Evolutionary conservation across 768 basidiomycete species (phyloP).

Genomic region (Porphyrellus cyaneotinctus): DNA sequence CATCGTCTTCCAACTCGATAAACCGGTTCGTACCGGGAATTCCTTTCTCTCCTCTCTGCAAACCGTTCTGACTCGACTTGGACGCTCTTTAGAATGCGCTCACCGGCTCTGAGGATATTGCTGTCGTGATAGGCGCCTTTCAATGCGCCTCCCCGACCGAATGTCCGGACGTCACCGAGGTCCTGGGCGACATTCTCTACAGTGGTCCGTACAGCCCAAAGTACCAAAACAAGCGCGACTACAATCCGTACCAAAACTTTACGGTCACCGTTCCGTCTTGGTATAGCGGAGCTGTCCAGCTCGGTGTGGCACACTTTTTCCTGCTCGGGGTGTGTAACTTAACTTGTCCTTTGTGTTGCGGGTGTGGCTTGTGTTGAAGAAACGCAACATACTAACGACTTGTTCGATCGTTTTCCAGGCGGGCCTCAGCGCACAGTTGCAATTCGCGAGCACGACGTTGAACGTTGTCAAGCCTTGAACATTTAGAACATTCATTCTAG

Average conservation of each 20-base stretch:
- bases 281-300: background rate
- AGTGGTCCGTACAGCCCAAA: background rate
- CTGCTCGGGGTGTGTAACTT: conserved; percentile 3
- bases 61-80: background rate
- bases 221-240: too few relatives aligned
- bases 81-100: background rate
- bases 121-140: conserved; percentile 3
- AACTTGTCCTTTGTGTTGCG: background rate
- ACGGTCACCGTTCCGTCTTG: conserved; percentile 5
- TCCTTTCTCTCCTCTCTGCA: background rate
- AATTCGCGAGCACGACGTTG: background rate
- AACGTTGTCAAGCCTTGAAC: background rate
- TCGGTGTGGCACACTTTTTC: conserved; percentile 7
- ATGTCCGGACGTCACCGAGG: background rate
- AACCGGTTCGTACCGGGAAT: conserved; percentile 32
- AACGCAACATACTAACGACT: background rate
- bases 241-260: conserved; percentile 1
- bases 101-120: background rate
- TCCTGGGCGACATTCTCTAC: conserved; percentile 6
- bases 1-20: conserved; percentile 40
- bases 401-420: background rate
- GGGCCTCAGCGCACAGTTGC: background rate
- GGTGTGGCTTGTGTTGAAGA: too few relatives aligned
- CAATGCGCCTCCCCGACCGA: background rate
- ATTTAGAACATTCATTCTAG: too few relatives aligned